phyloP scores from a whole-genome alignment of 305 asterid species.

The Andrographis paniculata region DNA sequence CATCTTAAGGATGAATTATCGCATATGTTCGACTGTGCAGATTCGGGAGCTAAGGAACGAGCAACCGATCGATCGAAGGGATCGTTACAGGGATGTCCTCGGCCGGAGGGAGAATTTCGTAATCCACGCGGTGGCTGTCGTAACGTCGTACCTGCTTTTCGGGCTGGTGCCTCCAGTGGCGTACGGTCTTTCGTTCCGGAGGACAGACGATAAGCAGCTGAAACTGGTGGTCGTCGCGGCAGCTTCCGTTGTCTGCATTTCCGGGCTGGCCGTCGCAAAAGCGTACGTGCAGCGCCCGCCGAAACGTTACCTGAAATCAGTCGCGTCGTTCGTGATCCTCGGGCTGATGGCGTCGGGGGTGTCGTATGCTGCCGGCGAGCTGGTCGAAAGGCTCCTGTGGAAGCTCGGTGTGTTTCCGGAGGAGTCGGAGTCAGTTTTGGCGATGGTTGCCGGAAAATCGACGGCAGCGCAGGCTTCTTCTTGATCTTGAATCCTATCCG shows the following conservation, averaged over 20 bases:
- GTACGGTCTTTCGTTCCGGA: background rate
- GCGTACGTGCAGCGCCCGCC: conserved; percentile 36
- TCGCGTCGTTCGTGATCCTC: conserved; percentile 31
- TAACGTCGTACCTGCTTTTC: background rate
- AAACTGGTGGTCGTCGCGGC: background rate
- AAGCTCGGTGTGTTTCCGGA: conserved; percentile 40
- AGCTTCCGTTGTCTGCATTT: background rate
- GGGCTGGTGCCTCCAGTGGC: background rate
- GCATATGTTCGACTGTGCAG: background rate
- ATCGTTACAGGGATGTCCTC: background rate
- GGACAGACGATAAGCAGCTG: background rate
- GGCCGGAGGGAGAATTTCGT: background rate
- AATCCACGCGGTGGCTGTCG: background rate
- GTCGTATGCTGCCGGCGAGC: conserved; percentile 56
- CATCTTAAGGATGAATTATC: background rate
- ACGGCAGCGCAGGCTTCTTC: conserved; percentile 41
- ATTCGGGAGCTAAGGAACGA: background rate
- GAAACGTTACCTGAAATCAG: conserved; percentile 44
- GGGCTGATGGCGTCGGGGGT: conserved; percentile 63
- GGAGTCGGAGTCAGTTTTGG: too few relatives aligned
- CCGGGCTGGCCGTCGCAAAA: background rate
- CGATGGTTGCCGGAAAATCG: too few relatives aligned
- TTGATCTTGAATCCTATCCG: conserved; percentile 15
- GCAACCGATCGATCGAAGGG: background rate
- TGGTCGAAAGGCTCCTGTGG: conserved; percentile 43